Percentiles rank a stretch among this genome's conserved stretches.
Evolutionary conservation across 2,329 filamentous ascomycete species (phyloP).

Genomic region (Pseudodiploospora longispora): DNA sequence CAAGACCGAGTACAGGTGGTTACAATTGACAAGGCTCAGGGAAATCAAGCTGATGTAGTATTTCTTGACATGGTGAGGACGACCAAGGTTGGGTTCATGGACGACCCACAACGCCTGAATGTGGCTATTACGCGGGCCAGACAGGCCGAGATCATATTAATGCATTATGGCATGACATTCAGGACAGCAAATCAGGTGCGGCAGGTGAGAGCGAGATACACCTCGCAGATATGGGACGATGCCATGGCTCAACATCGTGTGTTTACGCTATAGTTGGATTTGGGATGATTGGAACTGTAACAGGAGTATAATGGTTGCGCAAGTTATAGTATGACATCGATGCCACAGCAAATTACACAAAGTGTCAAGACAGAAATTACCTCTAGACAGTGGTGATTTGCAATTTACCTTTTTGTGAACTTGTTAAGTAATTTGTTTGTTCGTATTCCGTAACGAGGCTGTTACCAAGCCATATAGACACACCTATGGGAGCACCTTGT

Average conservation of each 20-base stretch:
- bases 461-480: too few species aligned
- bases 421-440: too few species aligned
- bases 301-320: too few species aligned
- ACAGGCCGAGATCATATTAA: conserved; percentile 37
- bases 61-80: conserved; percentile 40
- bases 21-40: conserved; percentile 38
- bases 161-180: conserved; percentile 31
- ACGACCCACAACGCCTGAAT: conserved; percentile 36
- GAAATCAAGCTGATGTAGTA: conserved; percentile 40
- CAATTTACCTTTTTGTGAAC: too few species aligned
- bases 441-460: too few species aligned
- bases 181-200: conserved; percentile 6
- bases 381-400: too few species aligned
- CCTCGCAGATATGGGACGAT: conserved; percentile 24
- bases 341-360: too few species aligned
- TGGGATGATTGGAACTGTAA: too few species aligned
- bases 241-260: conserved; percentile 15
- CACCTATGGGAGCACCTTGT: too few species aligned
- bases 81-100: conserved; percentile 29
- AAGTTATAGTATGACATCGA: too few species aligned
- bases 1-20: conserved; percentile 29
- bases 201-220: conserved; percentile 14
- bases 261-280: conserved; percentile 4
- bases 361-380: too few species aligned
- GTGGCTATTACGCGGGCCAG: conserved; percentile 37